phyloP scores from a whole-genome alignment of 108 stramenopile genomes.

The Fragilaria crotonensis region DNA sequence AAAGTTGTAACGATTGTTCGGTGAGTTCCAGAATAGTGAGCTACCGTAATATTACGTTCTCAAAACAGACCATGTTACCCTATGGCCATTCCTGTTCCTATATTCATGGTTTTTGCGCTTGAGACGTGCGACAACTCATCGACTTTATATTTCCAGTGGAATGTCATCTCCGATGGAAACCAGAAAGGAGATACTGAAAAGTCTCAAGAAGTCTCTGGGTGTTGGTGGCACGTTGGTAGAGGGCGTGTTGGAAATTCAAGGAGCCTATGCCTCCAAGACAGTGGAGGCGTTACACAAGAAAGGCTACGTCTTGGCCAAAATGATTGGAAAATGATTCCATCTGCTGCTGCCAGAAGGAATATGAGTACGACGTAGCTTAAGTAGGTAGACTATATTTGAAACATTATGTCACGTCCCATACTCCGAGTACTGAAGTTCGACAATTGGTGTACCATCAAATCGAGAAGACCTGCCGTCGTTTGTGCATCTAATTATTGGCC shows the following conservation, averaged over 20 bases:
- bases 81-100: neutral
- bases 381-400: too few relatives aligned
- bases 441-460: too few relatives aligned
- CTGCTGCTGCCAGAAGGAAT: too few relatives aligned
- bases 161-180: slow-evolving; percentile 22
- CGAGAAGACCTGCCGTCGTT: too few relatives aligned
- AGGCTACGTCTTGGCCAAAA: slow-evolving; percentile 15
- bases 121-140: too few relatives aligned
- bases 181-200: slow-evolving; percentile 20
- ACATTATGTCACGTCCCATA: too few relatives aligned
- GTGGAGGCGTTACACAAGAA: slow-evolving; percentile 10
- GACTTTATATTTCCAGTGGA: slow-evolving; percentile 9
- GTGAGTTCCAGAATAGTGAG: too few relatives aligned
- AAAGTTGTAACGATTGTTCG: slow-evolving; percentile 25
- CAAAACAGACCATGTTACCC: neutral
- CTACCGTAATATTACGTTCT: neutral
- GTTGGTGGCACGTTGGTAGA: slow-evolving; percentile 30
- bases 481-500: too few relatives aligned
- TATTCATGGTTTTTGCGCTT: too few relatives aligned
- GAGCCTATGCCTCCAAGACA: slow-evolving; percentile 13
- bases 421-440: too few relatives aligned
- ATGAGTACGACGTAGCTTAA: too few relatives aligned
- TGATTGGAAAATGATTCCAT: slow-evolving; percentile 11
- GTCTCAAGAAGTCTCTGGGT: slow-evolving; percentile 21
- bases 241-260: slow-evolving; percentile 30